A percentile compares a stretch with the other conserved stretches of the same genome.
Conservation (phyloP, 2,329 filamentous ascomycete genomes). For the Colletotrichum falcatum region DNA sequence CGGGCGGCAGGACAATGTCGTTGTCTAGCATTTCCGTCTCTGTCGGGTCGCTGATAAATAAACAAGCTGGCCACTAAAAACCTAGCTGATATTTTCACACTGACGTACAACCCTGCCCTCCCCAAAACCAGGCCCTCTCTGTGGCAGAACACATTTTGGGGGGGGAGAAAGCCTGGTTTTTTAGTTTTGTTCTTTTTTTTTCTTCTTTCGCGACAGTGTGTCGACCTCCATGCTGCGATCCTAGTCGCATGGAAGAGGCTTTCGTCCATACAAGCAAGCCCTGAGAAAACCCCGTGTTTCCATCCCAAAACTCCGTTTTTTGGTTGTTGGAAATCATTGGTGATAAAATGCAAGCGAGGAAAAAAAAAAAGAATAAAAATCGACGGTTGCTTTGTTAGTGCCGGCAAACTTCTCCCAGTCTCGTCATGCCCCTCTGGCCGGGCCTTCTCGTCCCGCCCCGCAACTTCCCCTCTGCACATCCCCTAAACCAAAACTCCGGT, state of each 20-base stretch:
- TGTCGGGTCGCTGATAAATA: slow-evolving; percentile 30
- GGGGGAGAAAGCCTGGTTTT: slow-evolving; percentile 3
- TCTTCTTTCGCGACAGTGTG: slow-evolving; percentile 21
- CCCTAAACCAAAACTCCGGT: slow-evolving; percentile 23
- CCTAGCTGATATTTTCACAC: slow-evolving; percentile 37
- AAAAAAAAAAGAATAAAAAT: neutral
- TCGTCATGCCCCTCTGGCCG: neutral
- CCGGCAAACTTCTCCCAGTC: slow-evolving; percentile 4
- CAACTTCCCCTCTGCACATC: slow-evolving; percentile 5
- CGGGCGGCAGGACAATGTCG: neutral
- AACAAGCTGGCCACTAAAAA: slow-evolving; percentile 30
- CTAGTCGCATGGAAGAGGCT: too few relatives aligned
- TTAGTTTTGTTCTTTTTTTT: too few relatives aligned
- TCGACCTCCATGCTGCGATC: slow-evolving; percentile 9
- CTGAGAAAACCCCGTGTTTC: slow-evolving; percentile 9
- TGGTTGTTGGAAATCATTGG: slow-evolving; percentile 14
- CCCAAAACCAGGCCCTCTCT: neutral
- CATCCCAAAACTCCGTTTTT: slow-evolving; percentile 34
- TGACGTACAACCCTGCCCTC: slow-evolving; percentile 28
- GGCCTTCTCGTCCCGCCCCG: neutral
- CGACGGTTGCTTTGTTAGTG: neutral
- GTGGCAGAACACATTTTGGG: neutral
- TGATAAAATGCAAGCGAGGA: neutral
- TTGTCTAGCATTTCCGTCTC: slow-evolving; percentile 26
- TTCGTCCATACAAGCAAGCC: slow-evolving; percentile 22